Base-by-base conservation (phyloP, 2,329 filamentous ascomycete species). In the Sclerotinia nivalis region DNA sequence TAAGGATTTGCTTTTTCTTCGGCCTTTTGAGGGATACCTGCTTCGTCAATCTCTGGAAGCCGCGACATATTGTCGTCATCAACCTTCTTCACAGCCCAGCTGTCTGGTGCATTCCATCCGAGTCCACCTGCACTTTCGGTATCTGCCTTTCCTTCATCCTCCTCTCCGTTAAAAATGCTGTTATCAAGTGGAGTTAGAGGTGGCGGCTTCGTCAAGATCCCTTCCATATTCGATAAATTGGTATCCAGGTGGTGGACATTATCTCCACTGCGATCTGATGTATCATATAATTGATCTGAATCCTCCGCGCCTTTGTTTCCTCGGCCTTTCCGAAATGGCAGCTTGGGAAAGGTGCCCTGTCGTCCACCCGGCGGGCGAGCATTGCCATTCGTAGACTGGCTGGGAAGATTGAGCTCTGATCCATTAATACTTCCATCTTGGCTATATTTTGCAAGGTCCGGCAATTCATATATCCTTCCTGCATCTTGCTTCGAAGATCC, bases 101-200 rank as follows among this genome's bases (percentile, higher is more conserved):
- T 97, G 79, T 98, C 95, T 1, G 96, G 95, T 4, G 94, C 94
- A 79, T 96, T 92, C 95, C 95, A 99, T 4, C 88, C 88, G 1
- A 89, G 89, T 22, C 71, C 73, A 40, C 72, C 72, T 28, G 72
- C 75, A 52, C 64, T 74, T 37, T 77, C 73, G n/a, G 73, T 71
- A 52, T 78, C 74, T n/a, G 70, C 56, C 47, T 76, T 78, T 2
- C 73, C 74, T 34, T 87, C 84, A 40, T 80, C 78, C 49, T 86
- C 84, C 25, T 79, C 80, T 37, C 80, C 82, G 40, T 74, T 71
- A 70, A 85, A 80, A 69, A 85, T 84, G 72, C 83, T 80, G 74
- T 84, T 84, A 72, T 88, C 89, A 74, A 93, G 89, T 1, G 92
- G 91, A 1, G 92, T 91, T 77, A 93, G 83, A 0, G 90, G 88